Base-by-base conservation (phyloP, 1,284 basidiomycete species). In the Pseudozyma sp. region DNA sequence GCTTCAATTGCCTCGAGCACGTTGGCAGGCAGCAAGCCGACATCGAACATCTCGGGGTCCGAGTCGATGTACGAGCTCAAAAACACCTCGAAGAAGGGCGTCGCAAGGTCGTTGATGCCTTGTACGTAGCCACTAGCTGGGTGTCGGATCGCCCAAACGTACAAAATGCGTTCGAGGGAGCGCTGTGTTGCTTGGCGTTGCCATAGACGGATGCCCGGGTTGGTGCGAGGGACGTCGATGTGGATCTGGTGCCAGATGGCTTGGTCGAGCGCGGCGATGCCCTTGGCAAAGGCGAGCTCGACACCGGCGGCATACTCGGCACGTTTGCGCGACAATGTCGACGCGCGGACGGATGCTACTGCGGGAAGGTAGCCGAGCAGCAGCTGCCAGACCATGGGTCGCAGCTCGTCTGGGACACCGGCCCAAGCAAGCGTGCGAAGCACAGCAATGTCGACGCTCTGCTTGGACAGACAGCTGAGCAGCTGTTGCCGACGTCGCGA, bases 361-460 rank as follows among this genome's bases (percentile, higher is more conserved):
- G 96, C 87, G 0, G 97, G 96, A 19, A 97, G 88, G 85, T 99
- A 98, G 39, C 82, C 82, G 45, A 99, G 89, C 35, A 99, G 88
- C 60, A 98, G 87, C 81, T 94, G 94, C 97, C 97, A 99, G 13
- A 92, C 92, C 78, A 97, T 89, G 0, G 95, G 93, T 43, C 97
- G 89, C 24, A 99, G 87, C 78, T 94, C 92, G 50, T 86, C 84
- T 1, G 97, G 96, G 17, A 98, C 91, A 16, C 97, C 97, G 51
- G 92, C 92, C 96, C 96, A 99, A n/a, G 94, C 91, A 34, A 97
- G 88, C 77, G 93, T 92, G 47, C 94, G 88, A 65, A 99, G 87
- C 83, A 93, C 91, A 19, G 89, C 92, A 31, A 82, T 63, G 51
- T 80, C 73, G 54, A 82, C 77, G 47, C 66, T 75, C 45, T 73